Evolutionary conservation across 164 flowering plant species (phyloP).

Genomic region (Macadamia integrifolia): DNA sequence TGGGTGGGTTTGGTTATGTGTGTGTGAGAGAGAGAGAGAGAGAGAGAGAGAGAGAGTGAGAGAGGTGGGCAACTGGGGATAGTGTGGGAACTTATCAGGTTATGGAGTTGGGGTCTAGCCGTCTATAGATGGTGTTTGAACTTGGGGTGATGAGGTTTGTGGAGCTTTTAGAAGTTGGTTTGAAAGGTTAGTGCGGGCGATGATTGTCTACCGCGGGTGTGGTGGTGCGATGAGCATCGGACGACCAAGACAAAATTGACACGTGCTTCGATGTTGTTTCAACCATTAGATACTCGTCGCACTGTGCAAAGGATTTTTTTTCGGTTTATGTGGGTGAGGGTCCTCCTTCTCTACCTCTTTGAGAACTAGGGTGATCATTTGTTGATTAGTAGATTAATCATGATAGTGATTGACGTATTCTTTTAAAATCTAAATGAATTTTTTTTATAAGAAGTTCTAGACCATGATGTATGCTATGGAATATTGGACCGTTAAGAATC

Average conservation of each 20-base stretch:
- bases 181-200: too few species aligned
- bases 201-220: too few species aligned
- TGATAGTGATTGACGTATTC: too few species aligned
- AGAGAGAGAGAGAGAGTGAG: neutral
- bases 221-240: too few species aligned
- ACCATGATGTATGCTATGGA: too few species aligned
- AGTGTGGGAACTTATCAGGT: neutral
- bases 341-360: neutral
- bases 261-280: too few species aligned
- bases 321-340: neutral
- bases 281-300: too few species aligned
- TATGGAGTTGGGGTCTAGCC: neutral
- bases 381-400: neutral
- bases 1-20: neutral
- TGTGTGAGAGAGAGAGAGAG: too few species aligned
- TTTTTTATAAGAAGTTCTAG: too few species aligned
- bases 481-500: too few species aligned
- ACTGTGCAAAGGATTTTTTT: neutral
- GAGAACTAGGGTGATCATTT: neutral
- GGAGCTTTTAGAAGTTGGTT: neutral
- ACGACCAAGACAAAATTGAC: too few species aligned
- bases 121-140: neutral
- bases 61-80: neutral
- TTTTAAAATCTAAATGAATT: too few species aligned
- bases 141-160: neutral